Evolutionary conservation across 73 alveolate genomes (phyloP).

Genomic region (Symbiodinium natans): DNA sequence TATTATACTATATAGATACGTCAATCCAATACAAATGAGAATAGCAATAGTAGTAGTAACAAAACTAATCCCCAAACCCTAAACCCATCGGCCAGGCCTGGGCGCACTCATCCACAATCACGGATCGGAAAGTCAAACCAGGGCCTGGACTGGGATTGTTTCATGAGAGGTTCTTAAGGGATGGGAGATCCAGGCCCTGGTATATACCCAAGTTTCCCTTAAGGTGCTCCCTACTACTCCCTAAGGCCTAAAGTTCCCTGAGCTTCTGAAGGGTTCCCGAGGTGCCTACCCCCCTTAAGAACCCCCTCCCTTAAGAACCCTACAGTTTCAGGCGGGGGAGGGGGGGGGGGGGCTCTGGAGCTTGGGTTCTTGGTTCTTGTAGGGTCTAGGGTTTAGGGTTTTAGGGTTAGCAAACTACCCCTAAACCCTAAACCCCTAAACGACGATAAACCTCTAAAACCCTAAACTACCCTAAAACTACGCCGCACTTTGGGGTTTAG

Average conservation of each 20-base stretch:
- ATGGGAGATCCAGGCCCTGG: background rate
- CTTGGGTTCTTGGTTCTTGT: background rate
- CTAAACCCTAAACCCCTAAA: too few species aligned
- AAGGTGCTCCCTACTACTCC: too few species aligned
- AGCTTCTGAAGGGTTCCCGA: too few species aligned
- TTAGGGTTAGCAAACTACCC: too few species aligned
- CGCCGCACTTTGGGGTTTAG: background rate
- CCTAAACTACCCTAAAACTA: background rate
- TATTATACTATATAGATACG: too few species aligned
- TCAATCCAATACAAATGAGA: too few species aligned
- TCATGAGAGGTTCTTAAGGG: background rate
- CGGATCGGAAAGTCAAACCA: constrained; percentile 37
- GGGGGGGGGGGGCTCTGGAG: too few species aligned
- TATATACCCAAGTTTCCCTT: background rate
- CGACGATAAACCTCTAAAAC: background rate
- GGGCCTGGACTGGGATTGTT: background rate
- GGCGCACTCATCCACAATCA: constrained; percentile 81
- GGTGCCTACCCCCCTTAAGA: too few species aligned
- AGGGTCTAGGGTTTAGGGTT: background rate
- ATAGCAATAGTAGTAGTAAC: too few species aligned
- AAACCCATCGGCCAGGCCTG: background rate
- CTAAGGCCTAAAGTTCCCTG: too few species aligned
- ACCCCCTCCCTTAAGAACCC: too few species aligned
- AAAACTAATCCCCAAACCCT: background rate
- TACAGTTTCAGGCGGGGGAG: background rate